Evolutionary conservation across 208 protist species (phyloP).

Genomic region (Leishmania gerbilli): DNA sequence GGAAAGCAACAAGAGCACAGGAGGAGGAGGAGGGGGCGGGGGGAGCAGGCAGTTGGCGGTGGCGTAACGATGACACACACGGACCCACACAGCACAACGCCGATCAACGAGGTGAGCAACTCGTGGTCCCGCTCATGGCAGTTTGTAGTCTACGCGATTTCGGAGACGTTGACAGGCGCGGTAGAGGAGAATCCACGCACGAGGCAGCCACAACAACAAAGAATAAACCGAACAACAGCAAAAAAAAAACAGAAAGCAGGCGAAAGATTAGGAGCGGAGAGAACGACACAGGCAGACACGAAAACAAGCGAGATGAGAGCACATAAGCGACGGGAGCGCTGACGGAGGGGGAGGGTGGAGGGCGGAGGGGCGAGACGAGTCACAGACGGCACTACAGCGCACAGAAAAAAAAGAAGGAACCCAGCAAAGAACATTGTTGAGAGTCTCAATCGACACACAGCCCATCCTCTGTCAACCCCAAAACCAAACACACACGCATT

Average conservation of each 20-base stretch:
- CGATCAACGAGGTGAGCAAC: neutral
- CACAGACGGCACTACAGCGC: neutral
- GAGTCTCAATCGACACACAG: too few relatives aligned
- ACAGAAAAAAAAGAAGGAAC: neutral
- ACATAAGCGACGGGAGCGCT: too few relatives aligned
- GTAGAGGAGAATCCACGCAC: neutral
- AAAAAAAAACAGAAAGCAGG: neutral
- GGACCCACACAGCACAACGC: neutral
- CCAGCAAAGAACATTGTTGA: neutral
- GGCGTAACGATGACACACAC: neutral
- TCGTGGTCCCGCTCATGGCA: neutral
- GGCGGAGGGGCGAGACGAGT: neutral
- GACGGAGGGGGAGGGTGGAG: too few relatives aligned
- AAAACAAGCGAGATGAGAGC: too few relatives aligned
- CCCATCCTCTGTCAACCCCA: too few relatives aligned
- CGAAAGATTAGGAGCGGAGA: neutral
- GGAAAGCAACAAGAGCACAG: neutral
- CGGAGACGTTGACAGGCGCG: neutral
- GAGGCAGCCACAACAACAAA: too few relatives aligned
- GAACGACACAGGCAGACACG: too few relatives aligned
- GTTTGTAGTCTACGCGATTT: neutral
- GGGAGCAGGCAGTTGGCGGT: neutral
- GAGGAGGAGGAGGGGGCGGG: neutral
- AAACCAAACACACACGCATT: too few relatives aligned
- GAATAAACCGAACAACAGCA: neutral